phyloP scores from a whole-genome alignment of 495 filamentous ascomycete species.

The Cercophora samala region DNA sequence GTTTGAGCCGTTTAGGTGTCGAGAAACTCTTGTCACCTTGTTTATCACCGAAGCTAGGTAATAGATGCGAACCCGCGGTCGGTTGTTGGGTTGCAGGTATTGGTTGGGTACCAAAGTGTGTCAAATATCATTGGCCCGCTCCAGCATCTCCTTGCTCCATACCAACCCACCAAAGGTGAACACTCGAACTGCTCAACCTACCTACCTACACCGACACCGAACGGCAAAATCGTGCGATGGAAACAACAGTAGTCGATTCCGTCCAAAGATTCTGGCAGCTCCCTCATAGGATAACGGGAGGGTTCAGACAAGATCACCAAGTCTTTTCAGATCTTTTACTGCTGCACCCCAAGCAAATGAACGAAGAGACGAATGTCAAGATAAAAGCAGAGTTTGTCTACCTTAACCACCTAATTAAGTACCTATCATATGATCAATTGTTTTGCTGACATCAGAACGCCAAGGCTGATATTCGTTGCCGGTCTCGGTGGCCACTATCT shows the following conservation, averaged over 20 bases:
- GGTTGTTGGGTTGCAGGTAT: constrained; percentile 1
- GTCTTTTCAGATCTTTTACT: not conserved
- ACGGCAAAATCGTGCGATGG: too few relatives aligned
- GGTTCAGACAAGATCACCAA: not conserved
- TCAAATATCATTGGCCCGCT: constrained; percentile 1
- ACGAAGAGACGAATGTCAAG: not conserved
- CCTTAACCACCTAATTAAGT: too few relatives aligned
- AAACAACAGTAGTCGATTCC: too few relatives aligned
- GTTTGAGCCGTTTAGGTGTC: not conserved
- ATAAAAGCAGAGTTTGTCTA: not conserved
- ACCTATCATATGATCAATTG: not conserved
- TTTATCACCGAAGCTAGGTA: not conserved
- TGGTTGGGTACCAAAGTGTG: constrained; percentile 8
- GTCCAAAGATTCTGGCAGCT: not conserved
- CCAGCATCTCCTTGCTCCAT: not conserved
- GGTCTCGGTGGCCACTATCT: constrained; percentile 16
- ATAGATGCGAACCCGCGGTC: not conserved
- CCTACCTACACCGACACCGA: not conserved
- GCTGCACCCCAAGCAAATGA: not conserved
- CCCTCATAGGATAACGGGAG: not conserved
- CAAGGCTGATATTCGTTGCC: constrained; percentile 9
- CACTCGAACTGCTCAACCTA: too few relatives aligned
- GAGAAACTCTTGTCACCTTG: not conserved
- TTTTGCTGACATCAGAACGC: not conserved
- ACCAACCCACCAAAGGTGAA: not conserved